Evolutionary conservation across 2,329 filamentous ascomycete species (phyloP), one percentile per base, ranked within the genome.

Genomic region (Verticillium dahliae): DNA sequence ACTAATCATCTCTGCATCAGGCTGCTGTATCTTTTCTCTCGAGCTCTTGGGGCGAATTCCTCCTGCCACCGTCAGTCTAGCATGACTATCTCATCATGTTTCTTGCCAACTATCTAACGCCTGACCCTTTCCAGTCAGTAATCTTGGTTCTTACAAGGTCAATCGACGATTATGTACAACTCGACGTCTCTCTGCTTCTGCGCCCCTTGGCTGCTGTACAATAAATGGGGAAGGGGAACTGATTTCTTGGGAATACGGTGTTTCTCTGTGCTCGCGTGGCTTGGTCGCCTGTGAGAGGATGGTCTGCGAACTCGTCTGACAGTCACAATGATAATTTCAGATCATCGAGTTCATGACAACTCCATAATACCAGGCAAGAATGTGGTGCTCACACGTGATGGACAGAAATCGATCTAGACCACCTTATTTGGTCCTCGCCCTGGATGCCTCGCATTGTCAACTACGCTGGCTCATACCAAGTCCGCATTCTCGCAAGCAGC

Each of bases 31-130:
- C 86, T 41, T 86, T 90, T 74, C 80, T 90, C 67, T 81, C 85
- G 62, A 90, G 86, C 77, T 83, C 85, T 60, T 87, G 85, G 80
- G 84, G 84, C 74, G 88, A 90, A 71, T 78, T 85, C 69, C 81
- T 90, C 62, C 80, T 90, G 66, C 87, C 88, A 73, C 84, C 85
- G 83, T 86, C 76, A 75, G 81, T 72, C 7, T 9, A 50, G 18
- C n/a, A 50, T 27, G 9, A n/a, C 9, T 41, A 6, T 10, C n/a
- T n/a, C 15, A 27, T 18, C 39, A 7, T 14, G 3, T 45, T n/a
- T 7, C 7, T n/a, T 15, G 5, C 9, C 18, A n/a, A 50, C n/a
- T 7, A 50, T 18, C 45, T 50, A 22, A 50, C 45, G 18, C 6
- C 6, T 22, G 3, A 50, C 10, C 33, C 11, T 27, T 15, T n/a